Conservation (phyloP, 306 rosid species). For the Rosa rugosa region DNA sequence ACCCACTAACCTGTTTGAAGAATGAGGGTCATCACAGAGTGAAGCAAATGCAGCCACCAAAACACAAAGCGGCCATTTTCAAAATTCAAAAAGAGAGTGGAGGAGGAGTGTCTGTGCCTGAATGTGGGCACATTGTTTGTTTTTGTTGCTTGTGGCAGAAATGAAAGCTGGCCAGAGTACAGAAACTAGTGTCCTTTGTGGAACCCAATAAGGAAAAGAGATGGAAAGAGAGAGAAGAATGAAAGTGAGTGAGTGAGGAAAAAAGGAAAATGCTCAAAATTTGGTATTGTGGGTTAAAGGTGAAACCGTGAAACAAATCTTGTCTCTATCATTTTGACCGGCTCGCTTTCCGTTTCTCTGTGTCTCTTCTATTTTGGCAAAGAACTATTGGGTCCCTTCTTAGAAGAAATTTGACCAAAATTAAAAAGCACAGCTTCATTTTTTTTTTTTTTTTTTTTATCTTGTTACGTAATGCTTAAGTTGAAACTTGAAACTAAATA, state of each 20-base stretch:
- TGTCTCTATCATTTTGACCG: slow-evolving; percentile 44
- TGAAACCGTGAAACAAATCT: slow-evolving; percentile 30
- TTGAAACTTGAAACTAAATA: no score
- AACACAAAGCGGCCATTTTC: slow-evolving; percentile 31
- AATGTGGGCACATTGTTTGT: no score
- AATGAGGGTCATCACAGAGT: slow-evolving; percentile 30
- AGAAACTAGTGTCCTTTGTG: slow-evolving; percentile 40
- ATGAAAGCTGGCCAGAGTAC: slow-evolving; percentile 41
- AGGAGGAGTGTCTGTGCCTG: slow-evolving; percentile 20
- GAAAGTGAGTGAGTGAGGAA: background rate
- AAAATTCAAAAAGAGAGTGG: slow-evolving; percentile 32
- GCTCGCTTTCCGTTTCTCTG: background rate
- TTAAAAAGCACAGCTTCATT: background rate
- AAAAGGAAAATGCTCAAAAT: background rate
- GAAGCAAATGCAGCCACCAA: slow-evolving; percentile 31
- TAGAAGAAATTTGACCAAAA: background rate
- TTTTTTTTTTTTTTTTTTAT: no score
- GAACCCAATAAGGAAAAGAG: slow-evolving; percentile 33
- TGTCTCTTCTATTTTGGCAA: background rate
- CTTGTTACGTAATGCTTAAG: no score
- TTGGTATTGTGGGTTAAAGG: slow-evolving; percentile 15
- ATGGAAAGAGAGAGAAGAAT: background rate
- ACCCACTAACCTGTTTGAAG: slow-evolving; percentile 43
- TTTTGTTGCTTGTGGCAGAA: slow-evolving; percentile 41
- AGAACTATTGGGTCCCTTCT: background rate